phyloP scores from a whole-genome alignment of 768 basidiomycete genomes.

The Phylloporus sp. region DNA sequence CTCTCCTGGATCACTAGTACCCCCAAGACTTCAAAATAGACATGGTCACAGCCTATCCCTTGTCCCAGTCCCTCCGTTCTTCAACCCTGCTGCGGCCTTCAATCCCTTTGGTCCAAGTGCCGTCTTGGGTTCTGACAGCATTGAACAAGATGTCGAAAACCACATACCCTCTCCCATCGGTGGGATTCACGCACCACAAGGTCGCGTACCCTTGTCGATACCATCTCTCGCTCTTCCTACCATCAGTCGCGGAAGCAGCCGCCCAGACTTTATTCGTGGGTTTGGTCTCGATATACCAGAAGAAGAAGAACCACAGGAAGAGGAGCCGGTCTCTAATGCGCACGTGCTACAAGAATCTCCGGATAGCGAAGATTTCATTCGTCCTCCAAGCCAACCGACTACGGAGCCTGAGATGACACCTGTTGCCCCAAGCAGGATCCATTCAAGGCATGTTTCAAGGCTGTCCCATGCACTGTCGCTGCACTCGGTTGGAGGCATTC shows the following conservation, averaged over 20 bases:
- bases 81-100: slow-evolving; percentile 40
- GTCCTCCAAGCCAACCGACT: slow-evolving; percentile 23
- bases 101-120: slow-evolving; percentile 66
- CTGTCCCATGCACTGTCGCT: slow-evolving; percentile 67
- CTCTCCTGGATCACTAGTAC: slow-evolving; percentile 42
- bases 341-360: slow-evolving; percentile 37
- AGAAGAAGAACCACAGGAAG: slow-evolving; percentile 63
- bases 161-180: slow-evolving; percentile 23
- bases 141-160: slow-evolving; percentile 28
- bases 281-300: slow-evolving; percentile 80
- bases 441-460: slow-evolving; percentile 68
- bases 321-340: slow-evolving; percentile 30
- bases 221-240: slow-evolving; percentile 44
- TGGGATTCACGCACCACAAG: slow-evolving; percentile 52
- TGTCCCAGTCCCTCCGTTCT: slow-evolving; percentile 37
- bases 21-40: slow-evolving; percentile 44
- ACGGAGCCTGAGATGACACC: slow-evolving; percentile 43
- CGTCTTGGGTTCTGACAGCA: slow-evolving; percentile 50
- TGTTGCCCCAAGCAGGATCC: slow-evolving; percentile 47
- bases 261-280: slow-evolving; percentile 72
- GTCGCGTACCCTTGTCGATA: slow-evolving; percentile 45
- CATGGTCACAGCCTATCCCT: slow-evolving; percentile 78
- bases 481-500: slow-evolving; percentile 54
- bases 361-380: slow-evolving; percentile 32
- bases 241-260: slow-evolving; percentile 44